Base-by-base conservation (phyloP, 257 asterid species). In the Solanum peruvianum region DNA sequence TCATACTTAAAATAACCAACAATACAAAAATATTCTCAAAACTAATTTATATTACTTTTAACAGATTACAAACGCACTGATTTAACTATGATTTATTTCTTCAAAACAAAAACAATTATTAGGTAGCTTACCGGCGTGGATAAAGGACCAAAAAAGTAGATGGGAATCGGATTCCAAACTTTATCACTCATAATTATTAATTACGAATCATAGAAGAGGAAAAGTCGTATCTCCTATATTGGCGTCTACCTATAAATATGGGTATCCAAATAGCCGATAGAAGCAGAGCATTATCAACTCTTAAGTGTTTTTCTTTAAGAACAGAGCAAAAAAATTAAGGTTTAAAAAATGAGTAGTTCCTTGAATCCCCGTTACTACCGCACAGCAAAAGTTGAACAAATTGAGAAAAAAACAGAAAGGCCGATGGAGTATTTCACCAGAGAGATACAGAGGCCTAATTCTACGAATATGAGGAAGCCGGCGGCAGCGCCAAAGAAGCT, bases 401-500 rank as follows among this genome's bases (percentile, higher is more conserved):
- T 29, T 39, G 72, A 81, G n/a, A 29, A 3, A 49, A 81, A 29
- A 81, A 5, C 69, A 81, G 69, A 81, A 81, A 81, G 69, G 12
- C 69, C 85, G 3, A 81, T 29, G 69, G 69, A 81, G 29, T 35
- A 37, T 29, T 29, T 31, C 13, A 41, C 9, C 7, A 60, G 60
- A 84, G 87, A 84, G 41, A 45, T 7, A 25, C 49, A 31, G 62
- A 66, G 64, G 21, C 64, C 39, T 29, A 27, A 12, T 47, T 62
- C 62, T 25, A 66, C 47, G 1, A 7, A 16, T 29, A 42, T 42
- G 60, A 84, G 66, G 44, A 67, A 45, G 42, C 58, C 44, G 42
- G 64, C n/a, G n/a, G 33, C 71, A 56, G 86, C 16, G 91, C 91
- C 33, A 80, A 90, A 42, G 47, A 88, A 87, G 75, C 56, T 87